phyloP scores from a whole-genome alignment of 257 asterid species.

The Plantago major region DNA sequence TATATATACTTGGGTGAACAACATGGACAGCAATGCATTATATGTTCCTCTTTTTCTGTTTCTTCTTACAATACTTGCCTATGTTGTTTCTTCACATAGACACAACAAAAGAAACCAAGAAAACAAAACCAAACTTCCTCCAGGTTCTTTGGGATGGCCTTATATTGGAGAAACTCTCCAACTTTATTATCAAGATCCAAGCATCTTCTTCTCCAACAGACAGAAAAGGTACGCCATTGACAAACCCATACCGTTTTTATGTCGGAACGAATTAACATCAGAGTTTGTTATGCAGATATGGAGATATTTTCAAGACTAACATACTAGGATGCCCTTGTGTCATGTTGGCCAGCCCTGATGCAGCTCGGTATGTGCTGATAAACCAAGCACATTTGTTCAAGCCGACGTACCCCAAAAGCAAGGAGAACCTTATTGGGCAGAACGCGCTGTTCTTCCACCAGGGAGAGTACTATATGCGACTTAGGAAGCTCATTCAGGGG shows the following conservation, averaged over 20 bases:
- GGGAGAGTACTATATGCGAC: slow-evolving; percentile 61
- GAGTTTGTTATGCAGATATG: slow-evolving; percentile 42
- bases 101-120: slow-evolving; percentile 19
- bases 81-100: not conserved
- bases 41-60: too few species aligned
- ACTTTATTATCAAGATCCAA: slow-evolving; percentile 63
- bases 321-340: slow-evolving; percentile 71
- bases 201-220: slow-evolving; percentile 50
- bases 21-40: too few species aligned
- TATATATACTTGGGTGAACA: too few species aligned
- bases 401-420: slow-evolving; percentile 80
- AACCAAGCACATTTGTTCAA: slow-evolving; percentile 63
- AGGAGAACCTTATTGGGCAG: slow-evolving; percentile 67
- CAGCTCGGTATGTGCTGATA: slow-evolving; percentile 53
- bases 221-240: slow-evolving; percentile 39
- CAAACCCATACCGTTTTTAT: not conserved
- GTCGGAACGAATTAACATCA: not conserved
- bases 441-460: slow-evolving; percentile 75
- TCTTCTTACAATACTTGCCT: too few species aligned
- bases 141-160: slow-evolving; percentile 89
- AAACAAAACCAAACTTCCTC: slow-evolving; percentile 37
- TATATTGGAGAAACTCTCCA: slow-evolving; percentile 72
- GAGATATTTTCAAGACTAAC: slow-evolving; percentile 72
- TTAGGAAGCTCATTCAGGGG: slow-evolving; percentile 60
- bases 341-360: slow-evolving; percentile 73